A percentile compares a stretch with the other conserved stretches of the same genome.
Conservation (phyloP, 805 yeast genomes). For the Candida yuanshanica region DNA sequence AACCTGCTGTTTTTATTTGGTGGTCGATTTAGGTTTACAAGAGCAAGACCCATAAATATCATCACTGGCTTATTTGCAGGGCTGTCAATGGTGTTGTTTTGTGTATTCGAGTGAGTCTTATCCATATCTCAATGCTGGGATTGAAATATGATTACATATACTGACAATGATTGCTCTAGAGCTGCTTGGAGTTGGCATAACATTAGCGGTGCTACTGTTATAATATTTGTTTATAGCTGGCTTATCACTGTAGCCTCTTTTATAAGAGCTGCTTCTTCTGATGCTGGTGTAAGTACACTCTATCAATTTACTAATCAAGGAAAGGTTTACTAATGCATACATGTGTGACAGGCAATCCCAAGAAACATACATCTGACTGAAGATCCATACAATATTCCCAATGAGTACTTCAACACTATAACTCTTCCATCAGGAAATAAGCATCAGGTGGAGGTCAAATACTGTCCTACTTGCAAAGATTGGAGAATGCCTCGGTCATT, state of each 20-base stretch:
- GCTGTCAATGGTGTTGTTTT: slow-evolving; percentile 48
- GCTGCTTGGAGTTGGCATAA: slow-evolving; percentile 53
- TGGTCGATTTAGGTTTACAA: slow-evolving; percentile 49
- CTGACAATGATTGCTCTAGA: too few relatives aligned
- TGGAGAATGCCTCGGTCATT: slow-evolving; percentile 77
- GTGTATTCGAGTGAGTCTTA: slow-evolving; percentile 36
- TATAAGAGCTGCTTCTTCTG: slow-evolving; percentile 49
- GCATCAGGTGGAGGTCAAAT: slow-evolving; percentile 38
- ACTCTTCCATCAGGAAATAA: slow-evolving; percentile 38
- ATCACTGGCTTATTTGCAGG: slow-evolving; percentile 30
- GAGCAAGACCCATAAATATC: slow-evolving; percentile 35
- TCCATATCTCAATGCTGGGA: background rate
- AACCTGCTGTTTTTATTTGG: slow-evolving; percentile 54
- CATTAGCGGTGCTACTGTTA: slow-evolving; percentile 48
- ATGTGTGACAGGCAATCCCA: slow-evolving; percentile 34
- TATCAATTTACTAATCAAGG: background rate
- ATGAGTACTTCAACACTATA: slow-evolving; percentile 49
- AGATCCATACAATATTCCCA: slow-evolving; percentile 38
- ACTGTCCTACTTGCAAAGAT: slow-evolving; percentile 58
- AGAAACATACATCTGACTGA: slow-evolving; percentile 55
- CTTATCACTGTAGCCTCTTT: slow-evolving; percentile 41
- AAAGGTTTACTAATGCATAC: too few relatives aligned
- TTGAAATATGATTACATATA: background rate
- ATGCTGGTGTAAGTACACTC: slow-evolving; percentile 58
- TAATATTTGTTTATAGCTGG: slow-evolving; percentile 58